Evolutionary conservation across 495 filamentous ascomycete species (phyloP).

Genomic region (Pyronema omphalodes): DNA sequence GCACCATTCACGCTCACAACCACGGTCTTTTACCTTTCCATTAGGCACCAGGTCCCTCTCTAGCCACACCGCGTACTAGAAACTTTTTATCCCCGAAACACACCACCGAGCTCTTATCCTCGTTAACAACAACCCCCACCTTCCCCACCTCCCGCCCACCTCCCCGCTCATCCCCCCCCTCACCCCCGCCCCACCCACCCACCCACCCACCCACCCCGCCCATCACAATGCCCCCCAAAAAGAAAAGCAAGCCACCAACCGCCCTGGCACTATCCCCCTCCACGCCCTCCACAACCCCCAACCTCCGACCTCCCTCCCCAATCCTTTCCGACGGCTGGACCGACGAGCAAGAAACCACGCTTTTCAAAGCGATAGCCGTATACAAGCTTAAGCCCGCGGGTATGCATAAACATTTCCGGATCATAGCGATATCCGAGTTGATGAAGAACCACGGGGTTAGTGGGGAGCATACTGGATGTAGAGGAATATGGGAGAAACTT

Average conservation of each 20-base stretch:
- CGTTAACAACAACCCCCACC: no score
- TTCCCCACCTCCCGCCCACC: background rate
- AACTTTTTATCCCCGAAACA: no score
- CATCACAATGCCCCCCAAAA: slow-evolving; percentile 52
- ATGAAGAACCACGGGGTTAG: slow-evolving; percentile 76
- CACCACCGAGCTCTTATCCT: no score
- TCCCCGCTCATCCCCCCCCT: background rate
- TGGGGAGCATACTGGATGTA: slow-evolving; percentile 64
- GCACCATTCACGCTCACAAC: no score
- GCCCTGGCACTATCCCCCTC: slow-evolving; percentile 28
- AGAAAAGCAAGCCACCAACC: slow-evolving; percentile 33
- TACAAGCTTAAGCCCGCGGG: slow-evolving; percentile 91
- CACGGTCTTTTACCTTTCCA: no score
- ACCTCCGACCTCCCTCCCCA: slow-evolving; percentile 20
- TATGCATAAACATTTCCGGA: slow-evolving; percentile 97
- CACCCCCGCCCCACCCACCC: background rate
- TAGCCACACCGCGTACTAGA: no score
- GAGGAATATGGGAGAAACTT: slow-evolving; percentile 83
- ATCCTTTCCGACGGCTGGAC: slow-evolving; percentile 64
- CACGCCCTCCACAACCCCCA: slow-evolving; percentile 2
- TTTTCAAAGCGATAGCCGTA: slow-evolving; percentile 62
- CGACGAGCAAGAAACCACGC: slow-evolving; percentile 77
- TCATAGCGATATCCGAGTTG: slow-evolving; percentile 72
- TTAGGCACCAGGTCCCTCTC: no score
- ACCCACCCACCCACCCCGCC: background rate